These are phyloP conservation scores for Colletotrichum sp. DNA, from an alignment of 2,329 filamentous ascomycete species.

Conservation along the genomic window DNA sequence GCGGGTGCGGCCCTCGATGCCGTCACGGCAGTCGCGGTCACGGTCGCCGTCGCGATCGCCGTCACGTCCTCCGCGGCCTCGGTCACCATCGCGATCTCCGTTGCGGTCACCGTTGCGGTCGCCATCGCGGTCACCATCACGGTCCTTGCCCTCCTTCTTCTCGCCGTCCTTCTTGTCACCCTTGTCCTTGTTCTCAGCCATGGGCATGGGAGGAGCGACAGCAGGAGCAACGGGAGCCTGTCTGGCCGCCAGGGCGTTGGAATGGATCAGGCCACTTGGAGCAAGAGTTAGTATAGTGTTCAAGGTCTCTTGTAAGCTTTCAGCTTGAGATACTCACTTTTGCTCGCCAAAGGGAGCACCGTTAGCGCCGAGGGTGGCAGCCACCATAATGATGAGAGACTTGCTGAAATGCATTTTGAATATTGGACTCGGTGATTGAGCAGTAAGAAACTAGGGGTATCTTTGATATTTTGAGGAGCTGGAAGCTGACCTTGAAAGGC, in stretches of 20 bases:
- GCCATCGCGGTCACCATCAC: background rate
- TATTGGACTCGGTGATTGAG: background rate
- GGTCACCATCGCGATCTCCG: background rate
- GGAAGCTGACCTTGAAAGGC: background rate
- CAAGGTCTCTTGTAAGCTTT: too few relatives aligned
- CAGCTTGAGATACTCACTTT: background rate
- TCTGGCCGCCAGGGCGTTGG: background rate
- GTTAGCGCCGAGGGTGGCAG: conserved; percentile 14
- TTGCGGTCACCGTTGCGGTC: background rate
- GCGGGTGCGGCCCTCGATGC: background rate
- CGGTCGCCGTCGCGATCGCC: background rate
- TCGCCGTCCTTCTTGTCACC: background rate
- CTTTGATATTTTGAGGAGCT: background rate
- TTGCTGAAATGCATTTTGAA: conserved; percentile 16
- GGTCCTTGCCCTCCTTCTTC: background rate
- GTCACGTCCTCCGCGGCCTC: background rate
- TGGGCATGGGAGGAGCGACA: background rate
- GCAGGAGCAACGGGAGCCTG: background rate
- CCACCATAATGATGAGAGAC: conserved; percentile 17
- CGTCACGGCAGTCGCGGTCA: background rate
- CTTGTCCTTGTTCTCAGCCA: background rate
- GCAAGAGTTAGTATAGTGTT: background rate
- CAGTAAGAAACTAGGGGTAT: background rate
- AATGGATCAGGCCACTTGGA: background rate
- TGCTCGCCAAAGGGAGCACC: conserved; percentile 12